Base-by-base conservation (phyloP, 2,329 filamentous ascomycete genomes). In the Thermomyces lanuginosus region DNA sequence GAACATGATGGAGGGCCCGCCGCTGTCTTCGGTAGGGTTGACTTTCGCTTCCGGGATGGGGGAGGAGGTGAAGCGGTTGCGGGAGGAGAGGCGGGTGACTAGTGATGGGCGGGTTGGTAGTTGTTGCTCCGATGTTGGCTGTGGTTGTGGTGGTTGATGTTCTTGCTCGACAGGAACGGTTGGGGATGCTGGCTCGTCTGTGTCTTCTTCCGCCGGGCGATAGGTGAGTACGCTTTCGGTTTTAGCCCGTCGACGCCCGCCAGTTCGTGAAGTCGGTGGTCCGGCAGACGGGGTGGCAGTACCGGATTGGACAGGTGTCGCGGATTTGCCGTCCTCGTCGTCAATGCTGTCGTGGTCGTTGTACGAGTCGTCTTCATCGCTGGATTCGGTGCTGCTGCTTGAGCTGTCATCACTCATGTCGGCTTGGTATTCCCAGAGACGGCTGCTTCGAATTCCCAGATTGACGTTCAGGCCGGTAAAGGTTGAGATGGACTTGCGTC, bases 1-100 rank as follows among this genome's bases (percentile, higher is more conserved):
- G 49, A 89, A 91, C 66, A 78, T 79, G 35, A 91, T 83, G 1
- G 65, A 74, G 1, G 75, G 73, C 0, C 72, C 75, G n/a, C n/a
- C n/a, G 1, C 66, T 58, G 1, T 66, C 69, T 30, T 76, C 77
- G 33, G 77, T 69, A 1, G 61, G 58, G 3, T 69, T 68, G 12
- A 82, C 64, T 33, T 63, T 67, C 2, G 78, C 74, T 36, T 76
- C 69, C 0, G 79, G 80, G 1, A 80, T 70, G 0, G 78, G 71
- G 4, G 69, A 71, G 26, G 76, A 83, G 0, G 73, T 76, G 46
- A 86, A 86, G 19, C 48, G 41, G 29, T 48, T 49, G 34, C 44
- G 48, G 16, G 50, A 55, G 9, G 48, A 32, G 13, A 41, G 43
- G 7, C 44, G 49, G 33, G 32, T 43, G 13, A 47, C 31, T 2